These are phyloP conservation scores for Dictyostelium firmibasis DNA, from an alignment of 78 protist genomes.

Conservation along the genomic window DNA sequence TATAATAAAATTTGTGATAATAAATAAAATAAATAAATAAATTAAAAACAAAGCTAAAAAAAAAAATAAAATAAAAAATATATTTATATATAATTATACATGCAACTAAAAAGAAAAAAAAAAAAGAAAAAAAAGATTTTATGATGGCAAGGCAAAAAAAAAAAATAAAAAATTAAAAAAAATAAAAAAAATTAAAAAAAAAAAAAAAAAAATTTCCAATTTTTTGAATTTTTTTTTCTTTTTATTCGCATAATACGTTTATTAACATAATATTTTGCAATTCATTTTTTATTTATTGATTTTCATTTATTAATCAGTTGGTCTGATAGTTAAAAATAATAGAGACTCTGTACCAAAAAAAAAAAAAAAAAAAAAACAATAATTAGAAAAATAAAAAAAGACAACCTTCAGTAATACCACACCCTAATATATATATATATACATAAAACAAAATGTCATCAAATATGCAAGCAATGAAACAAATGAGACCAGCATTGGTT, in stretches of 20 bases:
- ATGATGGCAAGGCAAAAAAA: background rate
- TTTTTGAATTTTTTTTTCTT: background rate
- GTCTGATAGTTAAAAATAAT: too few species aligned
- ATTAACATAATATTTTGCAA: background rate
- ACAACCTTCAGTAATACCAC: background rate
- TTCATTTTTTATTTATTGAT: background rate
- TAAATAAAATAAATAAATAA: too few species aligned
- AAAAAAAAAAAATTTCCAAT: too few species aligned
- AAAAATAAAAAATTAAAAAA: too few species aligned
- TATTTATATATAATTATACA: background rate
- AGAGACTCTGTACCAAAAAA: background rate
- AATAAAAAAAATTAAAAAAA: too few species aligned
- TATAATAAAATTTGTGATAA: background rate
- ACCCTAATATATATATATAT: background rate
- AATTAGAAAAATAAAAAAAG: background rate
- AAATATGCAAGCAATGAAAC: constrained; percentile 54
- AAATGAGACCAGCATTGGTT: constrained; percentile 74
- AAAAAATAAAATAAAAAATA: too few species aligned
- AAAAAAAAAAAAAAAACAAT: background rate
- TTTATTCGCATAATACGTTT: background rate
- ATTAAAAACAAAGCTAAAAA: too few species aligned
- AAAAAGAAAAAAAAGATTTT: background rate
- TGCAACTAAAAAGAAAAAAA: background rate
- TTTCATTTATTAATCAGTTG: background rate
- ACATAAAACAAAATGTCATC: constrained; percentile 36